Conservation (phyloP, 129 eudicot genomes). For the Apium graveolens region DNA sequence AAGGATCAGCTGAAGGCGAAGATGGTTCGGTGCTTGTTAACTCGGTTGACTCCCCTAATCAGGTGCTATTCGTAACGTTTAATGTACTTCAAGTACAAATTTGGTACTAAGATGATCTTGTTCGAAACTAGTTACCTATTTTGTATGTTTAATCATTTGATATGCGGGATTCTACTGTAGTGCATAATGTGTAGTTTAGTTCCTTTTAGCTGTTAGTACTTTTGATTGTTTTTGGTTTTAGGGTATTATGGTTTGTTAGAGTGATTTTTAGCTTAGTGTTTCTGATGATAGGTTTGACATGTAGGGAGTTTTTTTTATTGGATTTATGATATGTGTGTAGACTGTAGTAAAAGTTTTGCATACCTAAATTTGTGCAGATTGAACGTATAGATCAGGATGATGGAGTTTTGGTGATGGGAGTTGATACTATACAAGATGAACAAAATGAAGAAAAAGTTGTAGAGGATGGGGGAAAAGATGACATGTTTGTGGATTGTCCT, state of each 20-base stretch:
- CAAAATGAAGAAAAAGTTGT: slow-evolving; percentile 35
- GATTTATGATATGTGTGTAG: background rate
- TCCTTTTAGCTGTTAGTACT: background rate
- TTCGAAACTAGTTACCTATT: background rate
- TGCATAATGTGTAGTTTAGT: background rate
- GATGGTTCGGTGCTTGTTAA: slow-evolving; percentile 16
- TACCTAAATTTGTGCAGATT: slow-evolving; percentile 22
- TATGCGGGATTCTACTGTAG: background rate
- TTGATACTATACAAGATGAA: slow-evolving; percentile 33
- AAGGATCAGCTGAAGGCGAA: slow-evolving; percentile 8
- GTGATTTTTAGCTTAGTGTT: background rate
- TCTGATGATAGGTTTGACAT: background rate
- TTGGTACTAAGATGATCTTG: background rate
- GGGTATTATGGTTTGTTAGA: background rate
- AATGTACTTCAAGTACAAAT: no score
- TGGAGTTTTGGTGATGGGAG: slow-evolving; percentile 26
- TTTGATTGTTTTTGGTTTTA: background rate
- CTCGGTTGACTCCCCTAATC: slow-evolving; percentile 11
- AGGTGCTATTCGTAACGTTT: slow-evolving; percentile 21
- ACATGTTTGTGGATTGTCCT: slow-evolving; percentile 90
- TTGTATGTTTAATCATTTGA: background rate
- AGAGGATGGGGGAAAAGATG: slow-evolving; percentile 87
- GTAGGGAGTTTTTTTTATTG: background rate
- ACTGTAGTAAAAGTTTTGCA: slow-evolving; percentile 6
- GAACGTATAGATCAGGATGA: slow-evolving; percentile 41